These are phyloP conservation scores for Fistulifera pelliculosa DNA, from an alignment of 108 stramenopile species.

Conservation along the genomic window DNA sequence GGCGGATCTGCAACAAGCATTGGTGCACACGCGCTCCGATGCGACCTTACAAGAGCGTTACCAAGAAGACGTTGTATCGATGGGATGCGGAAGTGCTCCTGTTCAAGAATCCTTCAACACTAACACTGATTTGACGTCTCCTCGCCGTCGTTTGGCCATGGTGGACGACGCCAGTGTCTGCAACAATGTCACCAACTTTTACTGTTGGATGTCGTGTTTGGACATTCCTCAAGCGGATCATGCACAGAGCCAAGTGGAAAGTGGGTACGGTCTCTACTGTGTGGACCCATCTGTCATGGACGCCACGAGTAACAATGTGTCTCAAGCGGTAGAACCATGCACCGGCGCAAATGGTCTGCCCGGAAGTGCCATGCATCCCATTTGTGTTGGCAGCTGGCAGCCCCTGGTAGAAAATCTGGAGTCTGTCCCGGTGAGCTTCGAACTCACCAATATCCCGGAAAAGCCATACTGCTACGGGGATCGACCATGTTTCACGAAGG, in stretches of 20 bases:
- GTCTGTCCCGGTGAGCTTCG: neutral
- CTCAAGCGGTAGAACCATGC: constrained; percentile 45
- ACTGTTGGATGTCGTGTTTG: constrained; percentile 73
- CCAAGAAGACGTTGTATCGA: constrained; percentile 10
- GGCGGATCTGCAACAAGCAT: constrained; percentile 23
- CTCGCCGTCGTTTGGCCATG: constrained; percentile 32
- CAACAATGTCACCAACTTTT: constrained; percentile 73
- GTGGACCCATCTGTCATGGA: constrained; percentile 50
- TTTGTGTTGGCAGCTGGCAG: constrained; percentile 61
- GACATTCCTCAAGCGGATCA: constrained; percentile 51
- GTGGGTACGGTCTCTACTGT: constrained; percentile 68
- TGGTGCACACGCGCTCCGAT: constrained; percentile 3
- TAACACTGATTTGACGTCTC: neutral
- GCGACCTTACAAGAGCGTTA: neutral
- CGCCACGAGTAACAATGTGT: constrained; percentile 25
- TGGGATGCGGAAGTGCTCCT: constrained; percentile 30
- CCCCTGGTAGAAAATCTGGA: constrained; percentile 21
- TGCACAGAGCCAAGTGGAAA: constrained; percentile 33
- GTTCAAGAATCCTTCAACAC: neutral
- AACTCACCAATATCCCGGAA: neutral
- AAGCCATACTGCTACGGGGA: constrained; percentile 58
- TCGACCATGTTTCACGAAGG: constrained; percentile 87
- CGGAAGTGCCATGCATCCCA: constrained; percentile 25
- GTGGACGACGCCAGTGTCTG: constrained; percentile 45
- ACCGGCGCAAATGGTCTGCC: constrained; percentile 16